Evolutionary conservation across 345 rosid genomes (phyloP).

Genomic region (Corymbia maculata): DNA sequence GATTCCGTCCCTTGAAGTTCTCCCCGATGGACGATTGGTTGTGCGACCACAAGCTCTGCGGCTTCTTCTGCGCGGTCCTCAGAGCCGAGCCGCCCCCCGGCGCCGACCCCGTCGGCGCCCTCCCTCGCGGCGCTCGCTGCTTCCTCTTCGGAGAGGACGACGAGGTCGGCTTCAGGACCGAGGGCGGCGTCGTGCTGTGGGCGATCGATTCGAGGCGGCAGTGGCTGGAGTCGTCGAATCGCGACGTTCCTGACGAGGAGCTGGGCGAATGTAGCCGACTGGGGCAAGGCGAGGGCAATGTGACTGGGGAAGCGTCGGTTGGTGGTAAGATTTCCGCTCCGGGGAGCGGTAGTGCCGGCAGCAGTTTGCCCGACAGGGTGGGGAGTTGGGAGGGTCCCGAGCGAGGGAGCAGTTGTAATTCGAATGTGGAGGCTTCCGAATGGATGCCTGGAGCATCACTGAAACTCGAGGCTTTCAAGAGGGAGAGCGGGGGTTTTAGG

Average conservation of each 20-base stretch:
- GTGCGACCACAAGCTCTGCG: constrained; percentile 54
- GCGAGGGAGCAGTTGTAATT: not conserved
- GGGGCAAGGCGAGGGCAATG: not conserved
- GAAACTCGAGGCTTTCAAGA: not conserved
- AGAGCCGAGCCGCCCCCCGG: constrained; percentile 10
- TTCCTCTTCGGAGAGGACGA: constrained; percentile 25
- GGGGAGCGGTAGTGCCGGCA: not conserved
- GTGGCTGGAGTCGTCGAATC: not conserved
- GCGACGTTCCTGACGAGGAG: not conserved
- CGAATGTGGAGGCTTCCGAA: not conserved
- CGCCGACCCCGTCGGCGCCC: not conserved
- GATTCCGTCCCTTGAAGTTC: not conserved
- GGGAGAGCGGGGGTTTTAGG: not conserved
- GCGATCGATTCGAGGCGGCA: not conserved
- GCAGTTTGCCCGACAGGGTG: not conserved
- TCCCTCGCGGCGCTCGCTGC: constrained; percentile 32
- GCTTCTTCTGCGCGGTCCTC: constrained; percentile 59
- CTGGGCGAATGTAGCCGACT: not conserved
- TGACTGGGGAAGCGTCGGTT: not conserved
- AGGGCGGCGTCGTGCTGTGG: constrained; percentile 28
- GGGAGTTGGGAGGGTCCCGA: not conserved
- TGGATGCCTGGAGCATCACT: not conserved
- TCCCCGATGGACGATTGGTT: not conserved
- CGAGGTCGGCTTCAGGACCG: constrained; percentile 32
- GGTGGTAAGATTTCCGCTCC: not conserved